phyloP scores from a whole-genome alignment of 2,329 filamentous ascomycete species.

The Microsporum audouinii region DNA sequence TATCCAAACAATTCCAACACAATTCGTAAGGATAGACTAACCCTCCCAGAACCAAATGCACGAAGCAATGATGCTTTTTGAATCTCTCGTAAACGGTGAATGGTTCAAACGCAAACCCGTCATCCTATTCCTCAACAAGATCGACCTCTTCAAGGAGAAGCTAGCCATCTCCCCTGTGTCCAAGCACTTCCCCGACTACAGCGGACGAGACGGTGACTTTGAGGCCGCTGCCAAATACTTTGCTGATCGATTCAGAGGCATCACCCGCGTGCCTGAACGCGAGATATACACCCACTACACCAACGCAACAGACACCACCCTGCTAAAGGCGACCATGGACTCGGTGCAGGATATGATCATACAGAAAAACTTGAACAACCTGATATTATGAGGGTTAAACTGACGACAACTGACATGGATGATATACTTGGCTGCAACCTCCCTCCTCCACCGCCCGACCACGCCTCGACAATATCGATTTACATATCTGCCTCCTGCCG shows the following conservation, averaged over 20 bases:
- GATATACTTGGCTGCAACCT: not conserved
- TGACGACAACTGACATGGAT: constrained; percentile 3
- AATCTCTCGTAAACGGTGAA: constrained; percentile 73
- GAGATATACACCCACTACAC: constrained; percentile 51
- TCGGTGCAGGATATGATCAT: constrained; percentile 83
- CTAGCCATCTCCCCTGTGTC: constrained; percentile 58
- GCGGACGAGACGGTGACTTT: constrained; percentile 57
- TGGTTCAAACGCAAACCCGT: constrained; percentile 75
- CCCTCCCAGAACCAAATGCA: constrained; percentile 70
- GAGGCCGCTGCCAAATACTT: constrained; percentile 71
- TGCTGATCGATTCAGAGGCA: constrained; percentile 64
- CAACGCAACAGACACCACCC: constrained; percentile 54
- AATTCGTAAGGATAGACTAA: constrained; percentile 10
- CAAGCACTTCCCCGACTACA: constrained; percentile 68
- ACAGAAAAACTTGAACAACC: constrained; percentile 67
- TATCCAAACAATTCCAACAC: not conserved
- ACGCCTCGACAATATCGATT: not conserved
- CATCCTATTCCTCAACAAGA: constrained; percentile 79
- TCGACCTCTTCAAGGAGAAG: constrained; percentile 74
- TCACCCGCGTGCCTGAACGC: constrained; percentile 53
- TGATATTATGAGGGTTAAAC: constrained; percentile 52
- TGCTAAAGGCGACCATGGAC: constrained; percentile 76
- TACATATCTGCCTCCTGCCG: not conserved
- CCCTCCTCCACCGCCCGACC: not conserved
- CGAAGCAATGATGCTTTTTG: constrained; percentile 76